phyloP scores from a whole-genome alignment of 2,329 filamentous ascomycete species.

The Chaetomium sp. region DNA sequence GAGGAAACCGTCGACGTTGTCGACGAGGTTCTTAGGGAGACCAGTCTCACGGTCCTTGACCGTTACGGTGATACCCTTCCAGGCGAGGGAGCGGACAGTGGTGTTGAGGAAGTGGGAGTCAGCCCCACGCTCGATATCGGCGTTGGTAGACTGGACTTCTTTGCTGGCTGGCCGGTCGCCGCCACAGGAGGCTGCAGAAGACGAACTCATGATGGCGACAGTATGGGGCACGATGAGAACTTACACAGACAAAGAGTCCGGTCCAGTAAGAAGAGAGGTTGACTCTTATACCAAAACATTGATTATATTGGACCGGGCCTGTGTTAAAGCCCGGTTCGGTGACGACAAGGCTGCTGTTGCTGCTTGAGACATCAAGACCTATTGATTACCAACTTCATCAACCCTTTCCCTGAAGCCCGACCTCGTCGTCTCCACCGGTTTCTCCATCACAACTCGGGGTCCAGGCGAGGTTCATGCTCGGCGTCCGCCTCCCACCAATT shows the following conservation, averaged over 20 bases:
- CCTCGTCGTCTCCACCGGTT: too few species aligned
- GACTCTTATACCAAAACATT: too few species aligned
- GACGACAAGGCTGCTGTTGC: neutral
- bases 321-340: neutral
- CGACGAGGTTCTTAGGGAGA: slow-evolving; percentile 55
- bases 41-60: slow-evolving; percentile 69
- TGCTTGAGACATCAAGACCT: too few species aligned
- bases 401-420: too few species aligned
- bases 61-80: slow-evolving; percentile 60
- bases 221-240: neutral
- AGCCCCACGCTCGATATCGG: slow-evolving; percentile 27
- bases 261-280: too few species aligned
- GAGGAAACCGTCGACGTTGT: slow-evolving; percentile 56
- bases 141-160: neutral
- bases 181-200: slow-evolving; percentile 14
- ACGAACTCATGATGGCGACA: slow-evolving; percentile 9
- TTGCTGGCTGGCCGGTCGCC: slow-evolving; percentile 9
- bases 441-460: too few species aligned
- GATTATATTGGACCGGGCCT: too few species aligned
- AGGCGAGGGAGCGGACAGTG: slow-evolving; percentile 57
- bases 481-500: too few species aligned
- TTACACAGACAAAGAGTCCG: neutral
- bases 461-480: too few species aligned
- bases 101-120: slow-evolving; percentile 55
- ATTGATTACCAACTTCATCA: too few species aligned